Evolutionary conservation across 805 yeast species (phyloP), one percentile per base, ranked within the genome.

Genomic region (Hanseniaspora valbyensis): DNA sequence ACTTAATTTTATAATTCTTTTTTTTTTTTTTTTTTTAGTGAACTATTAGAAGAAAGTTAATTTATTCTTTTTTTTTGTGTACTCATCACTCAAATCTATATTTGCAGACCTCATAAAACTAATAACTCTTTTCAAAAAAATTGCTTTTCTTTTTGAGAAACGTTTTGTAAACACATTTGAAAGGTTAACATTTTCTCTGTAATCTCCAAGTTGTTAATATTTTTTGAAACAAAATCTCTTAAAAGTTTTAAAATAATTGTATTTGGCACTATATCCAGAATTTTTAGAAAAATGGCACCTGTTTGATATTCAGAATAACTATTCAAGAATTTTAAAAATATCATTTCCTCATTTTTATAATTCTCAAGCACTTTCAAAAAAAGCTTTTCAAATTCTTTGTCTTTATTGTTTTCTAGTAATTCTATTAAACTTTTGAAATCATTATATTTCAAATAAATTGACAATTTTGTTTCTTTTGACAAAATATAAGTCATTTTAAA

Each of bases 261-360:
- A 14, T 30, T 8, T 3, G 50, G 50, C 10, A 46, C 24, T 2
- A 39, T 13, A 2, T 22, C 38, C 1, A 46, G 13, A 13, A 46
- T 8, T 6, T 26, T 19, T 8, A 25, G 13, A 9, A 16, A 5
- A 5, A 12, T 6, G 3, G 21, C 10, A 13, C 14, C 14, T 12
- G 16, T 26, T 8, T 19, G 7, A 2, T 13, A 19, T 10, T 10
- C n/a, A 6, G 14, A 13, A 18, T 22, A 37, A 14, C 13, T 19
- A n/a, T 38, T 46, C 24, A 46, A 16, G 14, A 46, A 25, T 21
- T 32, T 39, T n/a, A 46, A 22, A 33, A 39, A 39, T 12, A 46
- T 13, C 2, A 46, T 5, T 10, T 46, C 50, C 13, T 46, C 24
- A 2, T 25, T 21, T 10, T 21, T 16, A 34, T 39, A 46, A n/a